phyloP scores from a whole-genome alignment of 371 early-diverging fungal species.

The Mortierella sp. region DNA sequence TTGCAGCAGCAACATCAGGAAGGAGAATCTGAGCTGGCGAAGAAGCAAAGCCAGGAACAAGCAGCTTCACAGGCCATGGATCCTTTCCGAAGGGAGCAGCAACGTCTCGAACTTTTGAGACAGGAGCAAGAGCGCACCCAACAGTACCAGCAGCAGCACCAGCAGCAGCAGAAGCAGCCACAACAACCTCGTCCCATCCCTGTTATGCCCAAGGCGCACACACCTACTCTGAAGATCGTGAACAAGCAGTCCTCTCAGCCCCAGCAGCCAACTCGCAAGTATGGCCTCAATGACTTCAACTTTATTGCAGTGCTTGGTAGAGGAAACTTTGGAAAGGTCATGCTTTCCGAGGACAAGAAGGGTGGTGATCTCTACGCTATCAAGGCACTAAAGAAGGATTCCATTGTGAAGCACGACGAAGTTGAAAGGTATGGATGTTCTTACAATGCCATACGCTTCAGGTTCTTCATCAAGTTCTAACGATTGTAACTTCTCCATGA shows the following conservation, averaged over 20 bases:
- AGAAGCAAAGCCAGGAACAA: slow-evolving; percentile 17
- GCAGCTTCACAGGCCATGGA: slow-evolving; percentile 14
- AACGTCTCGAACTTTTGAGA: slow-evolving; percentile 32
- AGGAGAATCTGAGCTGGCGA: slow-evolving; percentile 14
- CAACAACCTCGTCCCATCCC: slow-evolving; percentile 29
- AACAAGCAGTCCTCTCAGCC: slow-evolving; percentile 32
- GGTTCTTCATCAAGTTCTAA: neutral
- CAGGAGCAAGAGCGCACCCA: slow-evolving; percentile 42
- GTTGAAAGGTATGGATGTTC: slow-evolving; percentile 69
- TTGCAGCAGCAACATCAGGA: slow-evolving; percentile 9
- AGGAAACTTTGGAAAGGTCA: slow-evolving; percentile 96
- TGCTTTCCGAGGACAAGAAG: slow-evolving; percentile 83
- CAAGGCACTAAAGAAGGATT: slow-evolving; percentile 95
- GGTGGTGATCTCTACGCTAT: slow-evolving; percentile 85
- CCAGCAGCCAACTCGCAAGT: slow-evolving; percentile 45
- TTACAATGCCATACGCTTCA: too few species aligned
- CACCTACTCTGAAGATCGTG: slow-evolving; percentile 46
- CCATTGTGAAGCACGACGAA: slow-evolving; percentile 86
- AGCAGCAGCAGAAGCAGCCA: slow-evolving; percentile 13
- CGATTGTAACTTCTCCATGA: neutral
- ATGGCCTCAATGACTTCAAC: slow-evolving; percentile 76
- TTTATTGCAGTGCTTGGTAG: slow-evolving; percentile 92
- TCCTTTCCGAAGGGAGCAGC: slow-evolving; percentile 41
- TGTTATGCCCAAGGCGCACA: slow-evolving; percentile 36
- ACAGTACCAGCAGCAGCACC: slow-evolving; percentile 32